Conservation (phyloP, 371 early-diverging fungal species). For the Saksenaea oblongispora region DNA sequence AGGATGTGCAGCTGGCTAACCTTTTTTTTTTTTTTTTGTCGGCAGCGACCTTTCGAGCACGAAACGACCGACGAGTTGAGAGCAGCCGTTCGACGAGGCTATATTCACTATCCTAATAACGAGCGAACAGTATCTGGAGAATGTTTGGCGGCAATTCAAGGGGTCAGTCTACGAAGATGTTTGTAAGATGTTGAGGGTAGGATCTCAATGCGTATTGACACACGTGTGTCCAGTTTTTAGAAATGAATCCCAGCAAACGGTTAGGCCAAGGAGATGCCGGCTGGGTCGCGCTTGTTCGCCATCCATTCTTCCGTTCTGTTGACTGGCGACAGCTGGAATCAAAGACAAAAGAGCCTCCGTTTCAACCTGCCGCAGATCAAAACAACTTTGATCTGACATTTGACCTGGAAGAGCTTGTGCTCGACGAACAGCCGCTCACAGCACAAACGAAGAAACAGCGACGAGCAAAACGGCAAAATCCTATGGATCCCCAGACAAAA, state of each 20-base stretch:
- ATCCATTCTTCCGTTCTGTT: slow-evolving; percentile 56
- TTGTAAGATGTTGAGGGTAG: slow-evolving; percentile 4
- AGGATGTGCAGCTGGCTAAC: background rate
- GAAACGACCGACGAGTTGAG: slow-evolving; percentile 54
- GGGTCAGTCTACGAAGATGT: slow-evolving; percentile 42
- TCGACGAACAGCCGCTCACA: slow-evolving; percentile 78
- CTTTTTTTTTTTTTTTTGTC: background rate
- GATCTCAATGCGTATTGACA: background rate
- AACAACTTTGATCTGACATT: slow-evolving; percentile 93
- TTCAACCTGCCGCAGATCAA: slow-evolving; percentile 62
- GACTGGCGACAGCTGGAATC: slow-evolving; percentile 48
- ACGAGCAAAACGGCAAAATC: background rate
- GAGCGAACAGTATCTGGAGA: slow-evolving; percentile 57
- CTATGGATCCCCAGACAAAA: slow-evolving; percentile 16
- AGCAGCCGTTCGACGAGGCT: slow-evolving; percentile 56
- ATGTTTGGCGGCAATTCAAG: slow-evolving; percentile 64
- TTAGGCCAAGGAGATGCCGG: slow-evolving; percentile 55
- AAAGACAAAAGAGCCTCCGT: slow-evolving; percentile 56
- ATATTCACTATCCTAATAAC: slow-evolving; percentile 58
- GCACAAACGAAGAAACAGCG: slow-evolving; percentile 10
- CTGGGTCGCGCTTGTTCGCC: slow-evolving; percentile 42
- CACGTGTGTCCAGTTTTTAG: slow-evolving; percentile 34
- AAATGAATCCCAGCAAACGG: slow-evolving; percentile 47
- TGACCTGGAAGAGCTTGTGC: slow-evolving; percentile 89
- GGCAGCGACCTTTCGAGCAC: slow-evolving; percentile 64